Percentiles rank a stretch among this genome's conserved stretches.
Conservation (phyloP, 768 basidiomycete species). For the Cytidiella melzeri region DNA sequence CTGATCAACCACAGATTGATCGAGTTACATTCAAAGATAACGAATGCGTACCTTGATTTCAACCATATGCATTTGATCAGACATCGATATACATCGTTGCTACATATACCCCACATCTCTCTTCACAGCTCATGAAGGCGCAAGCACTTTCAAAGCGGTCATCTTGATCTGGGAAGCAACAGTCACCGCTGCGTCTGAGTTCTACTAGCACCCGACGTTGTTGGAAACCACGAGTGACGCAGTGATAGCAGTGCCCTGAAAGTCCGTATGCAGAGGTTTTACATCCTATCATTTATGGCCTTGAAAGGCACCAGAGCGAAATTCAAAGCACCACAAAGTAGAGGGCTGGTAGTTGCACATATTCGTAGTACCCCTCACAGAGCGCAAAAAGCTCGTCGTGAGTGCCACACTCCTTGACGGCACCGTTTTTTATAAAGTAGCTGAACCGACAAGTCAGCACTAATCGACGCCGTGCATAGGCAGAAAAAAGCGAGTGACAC, state of each 20-base stretch:
- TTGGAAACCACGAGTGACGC: too few relatives aligned
- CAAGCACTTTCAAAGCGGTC: constrained; percentile 86
- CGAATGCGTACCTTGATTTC: too few relatives aligned
- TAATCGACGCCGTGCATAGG: neutral
- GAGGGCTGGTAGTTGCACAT: constrained; percentile 76
- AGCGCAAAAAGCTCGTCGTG: constrained; percentile 73
- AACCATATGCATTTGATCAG: too few relatives aligned
- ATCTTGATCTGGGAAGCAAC: constrained; percentile 99
- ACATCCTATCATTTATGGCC: constrained; percentile 36
- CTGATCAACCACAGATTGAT: too few relatives aligned
- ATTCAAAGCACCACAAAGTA: constrained; percentile 5
- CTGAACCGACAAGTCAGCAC: constrained; percentile 29
- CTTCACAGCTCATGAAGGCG: too few relatives aligned
- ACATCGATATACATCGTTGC: too few relatives aligned
- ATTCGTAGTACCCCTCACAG: constrained; percentile 75
- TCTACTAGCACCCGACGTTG: too few relatives aligned
- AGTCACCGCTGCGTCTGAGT: constrained; percentile 84
- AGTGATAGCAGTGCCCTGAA: too few relatives aligned
- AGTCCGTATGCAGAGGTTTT: constrained; percentile 78
- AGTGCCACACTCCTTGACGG: constrained; percentile 79
- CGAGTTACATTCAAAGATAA: too few relatives aligned
- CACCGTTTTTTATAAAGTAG: constrained; percentile 86
- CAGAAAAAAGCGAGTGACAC: constrained; percentile 14
- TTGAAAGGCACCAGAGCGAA: neutral
- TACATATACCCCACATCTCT: too few relatives aligned